Evolutionary conservation across 768 basidiomycete genomes (phyloP), one percentile per base, ranked within the genome.

Genomic region (Rhodosporidiobolus odoratus): DNA sequence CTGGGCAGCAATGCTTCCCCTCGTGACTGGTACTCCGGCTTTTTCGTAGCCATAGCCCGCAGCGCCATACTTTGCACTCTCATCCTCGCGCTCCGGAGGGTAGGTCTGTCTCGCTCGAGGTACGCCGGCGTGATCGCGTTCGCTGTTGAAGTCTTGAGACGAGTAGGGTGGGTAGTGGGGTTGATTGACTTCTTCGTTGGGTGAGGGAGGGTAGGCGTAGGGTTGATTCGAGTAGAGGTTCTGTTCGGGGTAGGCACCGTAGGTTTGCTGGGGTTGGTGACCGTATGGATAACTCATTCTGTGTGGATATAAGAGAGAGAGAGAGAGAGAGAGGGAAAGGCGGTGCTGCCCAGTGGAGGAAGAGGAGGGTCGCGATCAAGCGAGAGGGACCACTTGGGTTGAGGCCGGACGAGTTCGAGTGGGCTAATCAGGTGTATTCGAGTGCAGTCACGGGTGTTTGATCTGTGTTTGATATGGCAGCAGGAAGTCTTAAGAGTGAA

Each of bases 1-100:
- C 69, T 75, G 74, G 0, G 74, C 74, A 1, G 74, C 74, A 47
- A 75, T 75, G 15, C 63, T 66, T 15, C 74, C 74, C 6, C 74
- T 32, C 30, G 74, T 69, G 38, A 75, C 67, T 27, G 70, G 61
- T 25, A 58, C 65, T 32, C 30, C 38, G 4, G n/a, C 56, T 27
- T 63, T 66, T 47, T 68, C 69, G 34, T 58, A 25, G 34, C 7
- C 21, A 3, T 40, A 37, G 27, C 40, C 57, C 12, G 40, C 19
- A 3, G 43, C 45, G 21, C 30, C 57, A 16, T 50, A 59, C 66
- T 71, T 68, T 48, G 54, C 15, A 8, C 32, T 30, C n/a, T 68
- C 66, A 5, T 17, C 56, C 27, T 67, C 66, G 7, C 30, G 3
- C 25, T 58, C 27, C 27, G 70, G 68, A 23, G 67, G 66, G 65